These are phyloP conservation scores for Beauveria sp. DNA, from an alignment of 2,329 filamentous ascomycete genomes.

Conservation along the genomic window DNA sequence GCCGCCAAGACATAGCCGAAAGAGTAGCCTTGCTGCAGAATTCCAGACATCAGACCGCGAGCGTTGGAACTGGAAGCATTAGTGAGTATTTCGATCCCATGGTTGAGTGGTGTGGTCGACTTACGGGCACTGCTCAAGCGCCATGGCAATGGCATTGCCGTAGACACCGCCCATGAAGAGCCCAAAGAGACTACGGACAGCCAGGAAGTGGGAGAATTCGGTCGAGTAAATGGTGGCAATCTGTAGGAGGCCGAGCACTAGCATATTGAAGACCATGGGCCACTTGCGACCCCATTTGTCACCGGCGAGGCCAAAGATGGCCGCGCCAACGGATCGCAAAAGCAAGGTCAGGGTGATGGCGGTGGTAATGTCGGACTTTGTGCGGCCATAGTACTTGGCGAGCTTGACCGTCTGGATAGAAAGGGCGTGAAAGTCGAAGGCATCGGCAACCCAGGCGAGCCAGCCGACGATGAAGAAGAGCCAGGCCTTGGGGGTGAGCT, in stretches of 20 bases:
- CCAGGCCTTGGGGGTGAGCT: slow-evolving; percentile 61
- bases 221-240: slow-evolving; percentile 69
- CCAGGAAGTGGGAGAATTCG: slow-evolving; percentile 69
- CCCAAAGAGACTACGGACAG: slow-evolving; percentile 64
- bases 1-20: slow-evolving; percentile 75
- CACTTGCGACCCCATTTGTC: slow-evolving; percentile 77
- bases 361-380: slow-evolving; percentile 61
- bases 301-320: slow-evolving; percentile 66
- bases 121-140: slow-evolving; percentile 63
- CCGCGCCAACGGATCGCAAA: slow-evolving; percentile 66
- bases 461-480: slow-evolving; percentile 70
- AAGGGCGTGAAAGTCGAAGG: slow-evolving; percentile 76
- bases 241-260: slow-evolving; percentile 58
- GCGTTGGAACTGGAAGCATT: slow-evolving; percentile 43
- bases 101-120: slow-evolving; percentile 18
- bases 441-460: slow-evolving; percentile 70
- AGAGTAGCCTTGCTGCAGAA: slow-evolving; percentile 75
- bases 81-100: slow-evolving; percentile 8
- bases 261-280: slow-evolving; percentile 77
- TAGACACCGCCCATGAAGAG: slow-evolving; percentile 78
- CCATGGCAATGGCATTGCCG: slow-evolving; percentile 72
- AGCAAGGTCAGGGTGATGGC: slow-evolving; percentile 71
- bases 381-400: slow-evolving; percentile 39
- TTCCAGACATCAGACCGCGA: slow-evolving; percentile 72
- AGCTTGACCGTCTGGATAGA: slow-evolving; percentile 72